Evolutionary conservation across 345 rosid genomes (phyloP), one percentile per base, ranked within the genome.

Genomic region (Alliaria petiolata): DNA sequence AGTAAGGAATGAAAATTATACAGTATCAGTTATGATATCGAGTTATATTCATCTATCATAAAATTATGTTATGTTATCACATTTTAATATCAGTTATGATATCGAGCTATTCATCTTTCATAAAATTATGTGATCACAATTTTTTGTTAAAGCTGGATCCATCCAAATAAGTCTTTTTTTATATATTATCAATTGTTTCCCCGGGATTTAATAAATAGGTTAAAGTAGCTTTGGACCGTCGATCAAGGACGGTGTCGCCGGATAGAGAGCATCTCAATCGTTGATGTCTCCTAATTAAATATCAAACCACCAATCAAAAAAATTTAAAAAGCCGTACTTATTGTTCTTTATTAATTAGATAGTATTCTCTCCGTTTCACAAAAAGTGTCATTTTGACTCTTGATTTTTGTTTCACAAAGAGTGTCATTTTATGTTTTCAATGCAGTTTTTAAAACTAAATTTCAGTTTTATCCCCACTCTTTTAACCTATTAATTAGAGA

Each of bases 181-280:
- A n/a, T n/a, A n/a, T n/a, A n/a, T 33, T 9, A 19, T 15, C 17
- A 28, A 52, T 26, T 25, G 22, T 53, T 53, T 20, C 2, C 0
- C 38, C 51, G 10, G 7, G 31, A 53, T 35, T 55, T 2, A 28
- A 56, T 53, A 36, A 63, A 36, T n/a, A 16, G 6, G 11, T 44
- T 34, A 75, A 75, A 60, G 70, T 54, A 69, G 69, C 34, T 15
- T 62, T 76, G 67, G 64, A 69, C 79, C 79, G 75, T 76, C 36
- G 67, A 76, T 76, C 4, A 49, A 63, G 71, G 67, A 63, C 39
- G 46, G 1, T 70, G 79, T 76, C 75, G 71, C 79, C 71, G 53
- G 66, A 70, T 76, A 22, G 44, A 57, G 61, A 70, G 71, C 79
- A 76, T 62, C 66, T 47, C 76, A 55, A 70, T 70, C 71, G 75